Evolutionary conservation across 805 yeast species (phyloP), one percentile per base, ranked within the genome.

Genomic region (Metschnikowia colocasiae): DNA sequence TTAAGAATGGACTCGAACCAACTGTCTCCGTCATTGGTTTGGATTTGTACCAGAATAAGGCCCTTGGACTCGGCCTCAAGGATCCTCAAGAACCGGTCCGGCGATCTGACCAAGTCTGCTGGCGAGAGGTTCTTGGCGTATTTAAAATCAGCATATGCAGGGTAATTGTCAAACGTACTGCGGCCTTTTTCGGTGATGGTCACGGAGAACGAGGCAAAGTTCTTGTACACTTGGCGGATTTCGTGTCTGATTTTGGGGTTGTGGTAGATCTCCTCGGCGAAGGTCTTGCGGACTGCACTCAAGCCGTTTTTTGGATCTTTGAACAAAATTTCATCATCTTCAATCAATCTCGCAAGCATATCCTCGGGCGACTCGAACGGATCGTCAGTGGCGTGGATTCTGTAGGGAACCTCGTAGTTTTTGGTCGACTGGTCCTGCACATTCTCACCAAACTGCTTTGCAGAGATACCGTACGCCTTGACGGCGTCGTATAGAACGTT

Each of bases 61-160:
- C 95, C 95, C 53, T 80, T 75, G 5, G 81, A 65, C 63, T 94
- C 99, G 2, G 98, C 99, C 59, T 86, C 91, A 42, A 91, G 68
- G 96, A 94, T 94, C 59, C 95, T 79, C 59, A 94, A 72, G 56
- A 86, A 88, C 34, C 85, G 69, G 57, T 89, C 96, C 1, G 99
- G 98, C 47, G 80, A 75, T 32, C 72, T 72, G 6, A 80, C 76
- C 59, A 94, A 80, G 48, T 89, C 89, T n/a, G 78, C 76, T 13
- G 91, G 83, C 2, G 87, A 75, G 61, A 94, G 79, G 65, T 89
- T 87, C 47, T 81, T 77, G 19, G 97, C 95, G 66, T 94, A 94
- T 62, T 94, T 94, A 69, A 94, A 83, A 60, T 89, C 96, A 49
- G 87, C 89, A 59, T 83, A 91, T 2, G 90, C 85, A 45, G 91